Evolutionary conservation across 1,284 basidiomycete genomes (phyloP), one percentile per base, ranked within the genome.

Genomic region (Blastosporella zonata): DNA sequence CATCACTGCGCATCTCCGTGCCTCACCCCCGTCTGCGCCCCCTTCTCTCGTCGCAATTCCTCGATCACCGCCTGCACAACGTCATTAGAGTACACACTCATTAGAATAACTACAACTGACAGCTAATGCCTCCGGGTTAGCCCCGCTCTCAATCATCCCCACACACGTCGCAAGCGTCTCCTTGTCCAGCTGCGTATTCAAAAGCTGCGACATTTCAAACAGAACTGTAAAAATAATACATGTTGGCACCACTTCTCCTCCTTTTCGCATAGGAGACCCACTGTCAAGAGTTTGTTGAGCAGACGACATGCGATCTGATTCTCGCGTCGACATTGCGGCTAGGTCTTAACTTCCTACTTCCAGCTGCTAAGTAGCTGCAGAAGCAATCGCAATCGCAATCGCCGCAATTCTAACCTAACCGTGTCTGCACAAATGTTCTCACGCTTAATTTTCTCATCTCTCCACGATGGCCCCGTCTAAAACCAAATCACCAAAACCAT

Each of bases 121-220:
- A 57, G 90, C 90, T 43, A 93, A 73, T 2, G 90, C 90, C 59
- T 92, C 89, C 3, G 90, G 87, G 60, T 90, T 91, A 34, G 87
- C 87, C 5, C 90, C 90, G 55, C 80, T 83, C 64, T 93, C 90
- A 60, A 93, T 88, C 79, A 93, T 81, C 50, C 81, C 78, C 13
- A 92, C 79, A 62, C 90, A 93, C 6, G 84, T 90, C 20, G 84
- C 85, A 12, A 93, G 77, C 1, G 88, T 90, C 59, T 90, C 86
- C 55, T 84, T 85, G 67, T 91, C 87, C 22, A 93, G 76, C 46
- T 84, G 80, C 0, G 90, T 91, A 59, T 91, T 89, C 50, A 93
- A 67, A 36, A 93, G 67, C 64, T 90, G 87, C 12, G 90, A 90
- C 52, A 93, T 87, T 52, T 92, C 88, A 60, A 83, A 78, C 25